Evolutionary conservation across 169 alveolate species (phyloP).

Genomic region (Plasmodium inui): DNA sequence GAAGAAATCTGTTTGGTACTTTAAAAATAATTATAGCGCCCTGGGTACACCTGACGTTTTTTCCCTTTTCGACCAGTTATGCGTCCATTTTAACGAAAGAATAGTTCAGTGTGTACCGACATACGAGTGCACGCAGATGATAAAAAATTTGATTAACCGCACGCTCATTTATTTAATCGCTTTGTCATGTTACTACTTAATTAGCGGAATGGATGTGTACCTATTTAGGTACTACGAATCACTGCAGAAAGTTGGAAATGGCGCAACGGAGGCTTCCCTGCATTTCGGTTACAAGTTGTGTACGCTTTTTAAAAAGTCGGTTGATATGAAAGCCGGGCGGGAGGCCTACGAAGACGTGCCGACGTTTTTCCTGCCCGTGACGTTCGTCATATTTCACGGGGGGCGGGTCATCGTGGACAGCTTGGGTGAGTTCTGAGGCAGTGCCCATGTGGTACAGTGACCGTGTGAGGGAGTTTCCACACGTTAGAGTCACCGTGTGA

Average conservation of each 20-base stretch:
- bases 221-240: conserved; percentile 58
- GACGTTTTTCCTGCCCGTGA: conserved; percentile 41
- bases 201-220: conserved; percentile 40
- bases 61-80: conserved; percentile 51
- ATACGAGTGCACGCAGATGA: conserved; percentile 34
- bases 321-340: conserved; percentile 29
- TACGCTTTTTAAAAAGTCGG: conserved; percentile 20
- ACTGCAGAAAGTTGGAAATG: conserved; percentile 10
- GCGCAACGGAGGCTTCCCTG: not conserved
- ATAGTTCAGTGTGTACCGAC: conserved; percentile 37
- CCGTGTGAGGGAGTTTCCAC: not conserved
- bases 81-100: conserved; percentile 12
- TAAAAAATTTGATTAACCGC: conserved; percentile 42
- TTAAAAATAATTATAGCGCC: conserved; percentile 11
- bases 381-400: conserved; percentile 43
- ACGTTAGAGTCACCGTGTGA: not conserved
- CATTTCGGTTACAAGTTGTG: conserved; percentile 49
- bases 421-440: conserved; percentile 1
- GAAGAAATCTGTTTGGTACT: conserved; percentile 38
- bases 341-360: conserved; percentile 43
- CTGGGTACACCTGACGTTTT: conserved; percentile 31
- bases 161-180: conserved; percentile 45
- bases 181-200: conserved; percentile 20
- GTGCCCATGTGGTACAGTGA: not conserved
- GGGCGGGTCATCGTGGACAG: conserved; percentile 32